Conservation (phyloP, 2,329 filamentous ascomycete genomes). For the Didymella arachidicola region DNA sequence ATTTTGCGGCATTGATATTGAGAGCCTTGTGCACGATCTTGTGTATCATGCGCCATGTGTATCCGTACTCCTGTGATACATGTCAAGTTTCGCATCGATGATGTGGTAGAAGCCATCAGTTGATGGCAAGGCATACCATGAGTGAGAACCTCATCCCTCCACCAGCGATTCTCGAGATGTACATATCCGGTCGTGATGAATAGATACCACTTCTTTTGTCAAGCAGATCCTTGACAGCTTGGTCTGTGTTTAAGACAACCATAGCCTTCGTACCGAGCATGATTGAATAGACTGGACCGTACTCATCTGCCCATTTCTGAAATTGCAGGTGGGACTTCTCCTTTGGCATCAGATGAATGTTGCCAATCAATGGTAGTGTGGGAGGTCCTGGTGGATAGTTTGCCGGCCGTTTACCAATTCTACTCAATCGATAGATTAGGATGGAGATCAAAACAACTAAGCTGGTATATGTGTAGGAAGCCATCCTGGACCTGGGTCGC, state of each 20-base stretch:
- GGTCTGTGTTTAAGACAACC: constrained; percentile 57
- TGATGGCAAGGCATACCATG: not conserved
- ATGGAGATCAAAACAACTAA: not conserved
- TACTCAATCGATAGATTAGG: not conserved
- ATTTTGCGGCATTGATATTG: not conserved
- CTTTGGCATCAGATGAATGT: constrained; percentile 59
- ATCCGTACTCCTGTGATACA: not conserved
- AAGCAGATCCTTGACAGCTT: constrained; percentile 60
- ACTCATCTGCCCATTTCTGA: constrained; percentile 61
- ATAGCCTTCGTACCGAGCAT: constrained; percentile 59
- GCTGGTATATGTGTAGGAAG: not conserved
- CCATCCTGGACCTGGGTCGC: not conserved
- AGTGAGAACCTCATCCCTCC: not conserved
- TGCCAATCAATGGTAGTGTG: constrained; percentile 61
- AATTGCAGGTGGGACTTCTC: constrained; percentile 57
- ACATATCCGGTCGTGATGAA: constrained; percentile 54
- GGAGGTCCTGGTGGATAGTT: constrained; percentile 60
- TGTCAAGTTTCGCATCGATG: not conserved
- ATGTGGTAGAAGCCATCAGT: too few species aligned
- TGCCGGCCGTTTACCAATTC: constrained; percentile 34
- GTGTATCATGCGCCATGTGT: not conserved
- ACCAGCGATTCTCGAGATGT: constrained; percentile 9
- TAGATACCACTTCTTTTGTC: constrained; percentile 62
- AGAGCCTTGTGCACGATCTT: not conserved
- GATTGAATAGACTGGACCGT: constrained; percentile 61